These are phyloP conservation scores for Trichoderma pleuroti DNA, from an alignment of 2,329 filamentous ascomycete genomes.

Conservation along the genomic window DNA sequence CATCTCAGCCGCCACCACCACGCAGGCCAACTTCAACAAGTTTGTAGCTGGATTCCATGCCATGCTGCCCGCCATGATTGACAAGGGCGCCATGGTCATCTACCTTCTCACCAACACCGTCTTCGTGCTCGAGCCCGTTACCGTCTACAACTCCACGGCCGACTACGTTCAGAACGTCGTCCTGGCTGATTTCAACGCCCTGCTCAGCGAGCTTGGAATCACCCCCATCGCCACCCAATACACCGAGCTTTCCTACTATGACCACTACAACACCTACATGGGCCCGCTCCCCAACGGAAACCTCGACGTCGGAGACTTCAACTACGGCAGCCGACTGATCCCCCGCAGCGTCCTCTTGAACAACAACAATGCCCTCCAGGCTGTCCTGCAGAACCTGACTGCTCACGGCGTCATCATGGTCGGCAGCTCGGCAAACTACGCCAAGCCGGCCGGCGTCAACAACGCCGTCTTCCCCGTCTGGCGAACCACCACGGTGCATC, in stretches of 20 bases:
- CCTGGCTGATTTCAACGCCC: conserved; percentile 39
- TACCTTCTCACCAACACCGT: conserved; percentile 41
- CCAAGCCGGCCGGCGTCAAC: conserved; percentile 14
- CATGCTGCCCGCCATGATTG: conserved; percentile 38
- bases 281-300: conserved; percentile 39
- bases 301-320: conserved; percentile 29
- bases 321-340: conserved; percentile 43
- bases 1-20: not conserved
- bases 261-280: conserved; percentile 26
- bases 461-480: conserved; percentile 42
- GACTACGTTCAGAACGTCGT: conserved; percentile 36
- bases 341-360: conserved; percentile 32
- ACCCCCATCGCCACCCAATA: conserved; percentile 28
- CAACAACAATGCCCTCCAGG: conserved; percentile 21
- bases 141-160: conserved; percentile 40
- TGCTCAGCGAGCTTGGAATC: conserved; percentile 25
- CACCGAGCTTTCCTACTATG: conserved; percentile 30
- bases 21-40: conserved; percentile 6
- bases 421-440: conserved; percentile 15
- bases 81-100: conserved; percentile 46
- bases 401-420: conserved; percentile 26
- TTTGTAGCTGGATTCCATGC: conserved; percentile 26
- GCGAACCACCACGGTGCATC: conserved; percentile 35
- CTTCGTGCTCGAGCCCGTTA: conserved; percentile 44
- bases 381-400: conserved; percentile 30